Evolutionary conservation across 2,329 filamentous ascomycete species (phyloP).

Genomic region (Pseudopithomyces maydicus): DNA sequence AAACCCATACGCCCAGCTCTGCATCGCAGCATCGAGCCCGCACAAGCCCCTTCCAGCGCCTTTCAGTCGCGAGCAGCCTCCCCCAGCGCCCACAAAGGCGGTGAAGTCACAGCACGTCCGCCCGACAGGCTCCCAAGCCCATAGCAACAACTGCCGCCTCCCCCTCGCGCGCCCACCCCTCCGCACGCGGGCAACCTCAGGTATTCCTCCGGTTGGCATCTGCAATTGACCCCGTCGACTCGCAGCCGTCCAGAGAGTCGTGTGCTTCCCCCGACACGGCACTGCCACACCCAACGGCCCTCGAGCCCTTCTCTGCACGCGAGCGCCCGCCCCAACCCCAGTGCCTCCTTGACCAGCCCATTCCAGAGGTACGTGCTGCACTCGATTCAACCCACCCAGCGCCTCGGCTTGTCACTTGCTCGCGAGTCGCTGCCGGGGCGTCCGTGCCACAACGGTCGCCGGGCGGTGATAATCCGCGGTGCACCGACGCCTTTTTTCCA

Average conservation of each 20-base stretch:
- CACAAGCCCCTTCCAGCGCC: constrained; percentile 19
- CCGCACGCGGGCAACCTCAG: constrained; percentile 35
- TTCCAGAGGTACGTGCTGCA: constrained; percentile 37
- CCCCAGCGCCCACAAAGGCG: constrained; percentile 36
- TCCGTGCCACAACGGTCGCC: constrained; percentile 18
- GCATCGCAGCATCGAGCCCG: constrained; percentile 27
- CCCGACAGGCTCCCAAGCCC: constrained; percentile 39
- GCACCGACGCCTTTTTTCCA: constrained; percentile 12
- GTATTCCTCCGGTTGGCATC: constrained; percentile 27
- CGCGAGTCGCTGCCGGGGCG: constrained; percentile 13
- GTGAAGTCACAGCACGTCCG: constrained; percentile 46
- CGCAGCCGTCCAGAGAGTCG: constrained; percentile 35
- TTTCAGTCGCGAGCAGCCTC: constrained; percentile 18
- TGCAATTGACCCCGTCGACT: constrained; percentile 34
- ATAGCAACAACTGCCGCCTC: constrained; percentile 42
- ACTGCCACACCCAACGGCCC: constrained; percentile 46
- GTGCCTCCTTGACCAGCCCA: constrained; percentile 25
- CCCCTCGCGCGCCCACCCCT: constrained; percentile 35
- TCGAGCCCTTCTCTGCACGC: constrained; percentile 44
- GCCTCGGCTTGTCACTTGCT: constrained; percentile 7
- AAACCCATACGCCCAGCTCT: constrained; percentile 26
- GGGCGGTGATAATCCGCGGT: constrained; percentile 17
- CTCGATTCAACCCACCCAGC: constrained; percentile 1
- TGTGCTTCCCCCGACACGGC: constrained; percentile 40
- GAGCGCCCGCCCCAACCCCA: constrained; percentile 27